Evolutionary conservation across 192 early-diverging fungal genomes (phyloP).

Genomic region (Glomus cerebriforme): DNA sequence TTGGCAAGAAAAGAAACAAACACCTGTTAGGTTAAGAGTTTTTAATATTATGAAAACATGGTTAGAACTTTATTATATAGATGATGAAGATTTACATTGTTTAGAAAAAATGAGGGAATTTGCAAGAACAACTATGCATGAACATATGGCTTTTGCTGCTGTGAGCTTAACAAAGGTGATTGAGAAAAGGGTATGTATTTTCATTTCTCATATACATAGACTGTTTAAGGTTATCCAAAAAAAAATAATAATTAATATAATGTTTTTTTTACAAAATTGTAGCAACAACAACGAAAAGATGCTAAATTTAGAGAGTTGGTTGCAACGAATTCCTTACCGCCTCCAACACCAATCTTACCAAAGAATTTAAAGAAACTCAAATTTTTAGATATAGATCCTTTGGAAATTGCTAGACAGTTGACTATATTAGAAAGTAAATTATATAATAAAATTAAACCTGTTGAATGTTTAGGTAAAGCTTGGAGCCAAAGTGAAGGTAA

Average conservation of each 20-base stretch:
- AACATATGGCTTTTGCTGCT: slow-evolving; percentile 67
- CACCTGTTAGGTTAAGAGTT: slow-evolving; percentile 89
- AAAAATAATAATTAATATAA: not conserved
- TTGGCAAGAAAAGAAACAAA: slow-evolving; percentile 90
- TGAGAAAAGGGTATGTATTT: slow-evolving; percentile 59
- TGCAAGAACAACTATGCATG: slow-evolving; percentile 69
- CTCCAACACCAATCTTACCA: slow-evolving; percentile 84
- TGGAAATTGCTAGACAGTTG: slow-evolving; percentile 94
- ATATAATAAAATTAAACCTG: slow-evolving; percentile 81
- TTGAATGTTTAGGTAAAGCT: slow-evolving; percentile 90
- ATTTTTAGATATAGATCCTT: slow-evolving; percentile 87
- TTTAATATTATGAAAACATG: slow-evolving; percentile 94
- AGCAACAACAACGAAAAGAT: slow-evolving; percentile 51
- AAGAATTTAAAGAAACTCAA: slow-evolving; percentile 74
- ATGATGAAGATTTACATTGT: slow-evolving; percentile 69
- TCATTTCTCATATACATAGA: not conserved
- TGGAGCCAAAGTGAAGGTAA: slow-evolving; percentile 62
- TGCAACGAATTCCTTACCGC: slow-evolving; percentile 58
- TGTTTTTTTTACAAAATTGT: not conserved
- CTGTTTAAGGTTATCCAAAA: not conserved
- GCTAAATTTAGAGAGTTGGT: slow-evolving; percentile 63
- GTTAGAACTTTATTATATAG: slow-evolving; percentile 88
- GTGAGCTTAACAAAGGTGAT: slow-evolving; percentile 77
- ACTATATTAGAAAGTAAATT: slow-evolving; percentile 89
- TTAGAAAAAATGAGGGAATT: slow-evolving; percentile 76